Evolutionary conservation across 371 early-diverging fungal species (phyloP), one percentile per base, ranked within the genome.

Genomic region (Actinomucor elegans): DNA sequence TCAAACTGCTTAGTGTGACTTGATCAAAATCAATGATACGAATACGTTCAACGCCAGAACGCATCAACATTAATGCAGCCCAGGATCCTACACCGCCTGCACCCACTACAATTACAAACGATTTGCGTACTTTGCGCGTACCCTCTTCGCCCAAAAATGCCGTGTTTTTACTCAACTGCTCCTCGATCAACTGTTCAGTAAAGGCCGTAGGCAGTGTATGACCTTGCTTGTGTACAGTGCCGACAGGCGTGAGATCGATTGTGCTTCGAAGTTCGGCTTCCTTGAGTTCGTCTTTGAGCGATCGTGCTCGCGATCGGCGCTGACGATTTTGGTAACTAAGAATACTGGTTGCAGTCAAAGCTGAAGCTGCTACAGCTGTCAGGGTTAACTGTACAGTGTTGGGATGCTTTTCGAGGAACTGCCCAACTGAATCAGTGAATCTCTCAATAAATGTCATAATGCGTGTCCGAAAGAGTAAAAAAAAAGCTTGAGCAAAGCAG

Each of bases 11-110:
- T 15, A 95, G 71, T 2, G 96, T 90, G 12, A 98, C 94, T 67
- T 95, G 94, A 67, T 96, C 97, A 69, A 97, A 97, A 58, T 98
- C 98, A 43, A 98, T 92, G 28, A 98, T 67, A 12, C 97, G 86
- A 23, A 98, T 78, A 34, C 79, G 80, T 55, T 86, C 84, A 1
- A 96, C 92, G 21, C 98, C 98, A 4, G 94, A 89, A 33, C 97
- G 83, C 45, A 90, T 51, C 31, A 98, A 73, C 94, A 96, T 93
- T 27, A 92, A 73, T 2, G 96, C 94, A 23, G 94, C 87, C 85
- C 92, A 91, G 2, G 91, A 89, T 11, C 93, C 98, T 4, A 98
- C 97, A 4, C 98, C 98, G 15, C 98, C 98, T 9, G 90, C 85
- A 18, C 98, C 98, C 5, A 98, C 95, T 18, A 98, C 90, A 42